Evolutionary conservation across 129 eudicot genomes (phyloP).

Genomic region (Flaveria bidentis): DNA sequence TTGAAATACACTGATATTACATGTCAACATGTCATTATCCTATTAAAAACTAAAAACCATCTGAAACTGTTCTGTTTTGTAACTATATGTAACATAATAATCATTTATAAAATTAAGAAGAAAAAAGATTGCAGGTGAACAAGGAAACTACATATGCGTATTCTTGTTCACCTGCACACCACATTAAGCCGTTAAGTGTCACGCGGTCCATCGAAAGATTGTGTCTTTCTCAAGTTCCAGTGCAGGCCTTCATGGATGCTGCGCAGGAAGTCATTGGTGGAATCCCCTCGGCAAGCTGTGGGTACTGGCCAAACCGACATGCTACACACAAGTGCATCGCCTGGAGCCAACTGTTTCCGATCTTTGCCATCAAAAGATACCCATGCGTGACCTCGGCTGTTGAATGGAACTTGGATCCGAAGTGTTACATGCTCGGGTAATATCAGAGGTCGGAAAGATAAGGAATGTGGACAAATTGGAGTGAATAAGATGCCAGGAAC

Average conservation of each 20-base stretch:
- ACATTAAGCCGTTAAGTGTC: constrained; percentile 31
- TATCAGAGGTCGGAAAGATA: constrained; percentile 95
- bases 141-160: constrained; percentile 7
- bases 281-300: constrained; percentile 81
- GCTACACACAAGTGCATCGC: constrained; percentile 89
- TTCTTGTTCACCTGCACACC: not conserved
- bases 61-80: not conserved
- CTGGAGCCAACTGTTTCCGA: constrained; percentile 72
- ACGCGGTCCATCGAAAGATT: constrained; percentile 72
- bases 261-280: constrained; percentile 75
- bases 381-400: constrained; percentile 94
- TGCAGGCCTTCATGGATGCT: constrained; percentile 95
- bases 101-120: not conserved
- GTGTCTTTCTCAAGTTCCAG: constrained; percentile 92
- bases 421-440: constrained; percentile 83
- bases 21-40: not conserved
- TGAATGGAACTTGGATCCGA: constrained; percentile 78
- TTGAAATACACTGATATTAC: constrained; percentile 7
- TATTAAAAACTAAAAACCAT: not conserved
- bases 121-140: constrained; percentile 2
- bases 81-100: not conserved
- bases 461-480: constrained; percentile 98
- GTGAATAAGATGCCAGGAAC: constrained; percentile 94
- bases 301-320: constrained; percentile 98
- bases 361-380: constrained; percentile 92